phyloP scores from a whole-genome alignment of 2,329 filamentous ascomycete genomes.

The Coniella lustricola region DNA sequence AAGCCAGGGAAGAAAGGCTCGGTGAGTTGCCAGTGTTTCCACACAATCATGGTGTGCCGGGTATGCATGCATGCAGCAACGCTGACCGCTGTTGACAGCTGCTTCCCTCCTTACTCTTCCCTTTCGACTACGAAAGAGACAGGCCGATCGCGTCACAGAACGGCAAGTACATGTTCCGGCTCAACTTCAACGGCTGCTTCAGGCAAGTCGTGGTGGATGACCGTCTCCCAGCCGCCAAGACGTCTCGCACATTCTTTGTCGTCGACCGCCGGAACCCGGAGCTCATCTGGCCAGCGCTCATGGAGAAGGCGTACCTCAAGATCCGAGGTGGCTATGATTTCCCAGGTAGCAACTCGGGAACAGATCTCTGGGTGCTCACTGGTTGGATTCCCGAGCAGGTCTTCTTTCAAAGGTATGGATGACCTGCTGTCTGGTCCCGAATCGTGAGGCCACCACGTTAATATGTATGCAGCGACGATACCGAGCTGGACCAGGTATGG shows the following conservation, averaged over 20 bases:
- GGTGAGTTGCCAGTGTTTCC: conserved; percentile 45
- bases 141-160: conserved; percentile 62
- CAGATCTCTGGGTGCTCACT: conserved; percentile 84
- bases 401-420: conserved; percentile 65
- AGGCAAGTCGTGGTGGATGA: conserved; percentile 86
- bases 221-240: conserved; percentile 70
- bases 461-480: conserved; percentile 57
- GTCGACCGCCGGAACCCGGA: conserved; percentile 74
- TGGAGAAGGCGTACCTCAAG: conserved; percentile 96
- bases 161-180: conserved; percentile 84
- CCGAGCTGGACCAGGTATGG: conserved; percentile 73
- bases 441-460: neutral
- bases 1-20: conserved; percentile 57
- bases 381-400: conserved; percentile 97
- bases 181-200: conserved; percentile 93
- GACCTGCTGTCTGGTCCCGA: neutral
- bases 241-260: conserved; percentile 72
- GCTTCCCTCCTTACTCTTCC: conserved; percentile 66
- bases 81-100: conserved; percentile 39
- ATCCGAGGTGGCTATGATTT: conserved; percentile 95
- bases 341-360: conserved; percentile 93
- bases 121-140: conserved; percentile 54
- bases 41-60: neutral
- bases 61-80: no score
- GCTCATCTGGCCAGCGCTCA: conserved; percentile 83